Evolutionary conservation across 1,284 basidiomycete species (phyloP), one percentile per base, ranked within the genome.

Genomic region (Apiotrichum veenhuisii): DNA sequence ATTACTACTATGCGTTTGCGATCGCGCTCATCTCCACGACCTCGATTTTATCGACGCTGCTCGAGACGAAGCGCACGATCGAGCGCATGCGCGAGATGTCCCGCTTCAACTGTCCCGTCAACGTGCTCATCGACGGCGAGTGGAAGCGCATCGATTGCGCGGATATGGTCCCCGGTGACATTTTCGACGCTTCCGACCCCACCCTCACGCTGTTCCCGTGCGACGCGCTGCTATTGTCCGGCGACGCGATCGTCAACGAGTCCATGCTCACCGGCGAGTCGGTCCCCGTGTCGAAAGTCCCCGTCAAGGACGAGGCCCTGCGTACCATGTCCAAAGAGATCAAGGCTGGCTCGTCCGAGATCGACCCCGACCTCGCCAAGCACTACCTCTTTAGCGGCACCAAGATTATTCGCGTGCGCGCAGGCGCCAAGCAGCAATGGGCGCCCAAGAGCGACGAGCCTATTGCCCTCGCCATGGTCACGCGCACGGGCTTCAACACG

Each of bases 1-100:
- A 97, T 71, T 95, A 89, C 74, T 97, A 96, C 72, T 98, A 98
- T 74, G 96, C 95, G 3, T 95, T 95, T 67, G 98, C 94, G 68
- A 99, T 98, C 64, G 91, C 87, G 37, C 79, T 95, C 52, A 98
- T 99, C 68, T 95, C 91, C 42, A 79, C 88, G 26, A 81, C 88
- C 55, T 96, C 90, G 67, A 89, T 98, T 63, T 73, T 83, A 5
- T 89, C 89, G 1, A 97, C 95, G 0, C 80, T 98, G 12, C 74
- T 98, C 52, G 96, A 98, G 71, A 98, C 95, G 0, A 91, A 87
- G 68, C 88, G 89, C 87, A 98, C 92, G 11, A 91, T 98, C 58
- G 81, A 84, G 54, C 83, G 95, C 34, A 98, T 98, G 94, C 84
- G 91, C 36, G 90, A 97, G 70, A 96, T 98, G 92, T 97, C 93